Evolutionary conservation across 192 early-diverging fungal species (phyloP), one percentile per base, ranked within the genome.

Genomic region (Piromyces sp.): DNA sequence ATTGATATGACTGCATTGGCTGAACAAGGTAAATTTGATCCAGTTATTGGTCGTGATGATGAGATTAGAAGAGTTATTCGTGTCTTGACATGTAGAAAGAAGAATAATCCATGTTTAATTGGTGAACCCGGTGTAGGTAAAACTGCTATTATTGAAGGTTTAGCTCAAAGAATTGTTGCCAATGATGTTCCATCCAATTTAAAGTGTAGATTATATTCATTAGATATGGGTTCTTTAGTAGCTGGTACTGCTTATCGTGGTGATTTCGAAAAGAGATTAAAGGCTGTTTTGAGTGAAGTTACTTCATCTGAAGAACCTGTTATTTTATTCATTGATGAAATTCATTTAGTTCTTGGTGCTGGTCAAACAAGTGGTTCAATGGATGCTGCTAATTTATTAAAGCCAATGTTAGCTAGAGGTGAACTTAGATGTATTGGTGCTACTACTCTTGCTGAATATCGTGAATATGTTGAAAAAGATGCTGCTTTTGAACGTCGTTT

Each of bases 261-360:
- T 83, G 96, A 99, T 89, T 99, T 98, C 82, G 97, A 99, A 85
- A 97, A 98, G 85, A 93, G 97, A 29, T 91, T 99, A 78, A 98
- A 99, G 90, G 89, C 95, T 0, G 94, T 99, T 11, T 89, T 99
- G 58, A 96, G 97, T 85, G 96, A 99, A 87, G 94, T 97, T 80
- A 94, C 93, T 82, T 94, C 97, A 31, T 92, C 95, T 30, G 89
- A 94, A 40, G 95, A 94, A 37, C 92, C 93, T n/a, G 91, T 95
- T 30, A 99, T 99, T 82, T 87, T 99, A 33, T 99, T 99, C 86
- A 97, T 99, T 81, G 97, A 99, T 86, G 97, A 99, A 87, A 93
- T 99, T 68, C 97, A 99, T 84, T 89, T 94, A 4, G 93, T 98
- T 17, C 89, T 99, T 29, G 97, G 97, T 11, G 97, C 96, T 58